Percentiles rank a stretch among this genome's conserved stretches.
Conservation (phyloP, 176 grass and related monocot species). For the Zea luxurians region DNA sequence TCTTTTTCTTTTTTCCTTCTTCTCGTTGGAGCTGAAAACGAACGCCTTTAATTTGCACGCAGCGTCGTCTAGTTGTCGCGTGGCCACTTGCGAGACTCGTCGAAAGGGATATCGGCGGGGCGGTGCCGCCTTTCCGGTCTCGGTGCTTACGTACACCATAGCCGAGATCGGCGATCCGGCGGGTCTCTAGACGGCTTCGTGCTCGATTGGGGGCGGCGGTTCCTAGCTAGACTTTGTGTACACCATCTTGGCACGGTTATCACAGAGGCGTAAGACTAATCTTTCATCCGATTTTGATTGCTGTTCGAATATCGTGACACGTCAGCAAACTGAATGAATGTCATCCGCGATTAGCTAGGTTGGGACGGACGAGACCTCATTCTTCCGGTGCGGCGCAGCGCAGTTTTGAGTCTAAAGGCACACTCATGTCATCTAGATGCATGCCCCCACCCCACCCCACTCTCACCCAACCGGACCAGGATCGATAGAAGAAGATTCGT, state of each 20-base stretch:
- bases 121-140: background rate
- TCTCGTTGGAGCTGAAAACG: background rate
- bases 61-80: constrained; percentile 4
- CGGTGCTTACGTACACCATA: background rate
- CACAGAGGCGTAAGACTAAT: too few species aligned
- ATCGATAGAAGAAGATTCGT: too few species aligned
- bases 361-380: constrained; percentile 2
- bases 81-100: background rate
- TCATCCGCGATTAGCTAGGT: background rate
- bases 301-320: too few species aligned
- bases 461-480: too few species aligned
- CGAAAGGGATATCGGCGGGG: background rate
- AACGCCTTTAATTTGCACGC: background rate
- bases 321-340: too few species aligned
- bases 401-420: constrained; percentile 1
- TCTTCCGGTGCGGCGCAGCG: too few species aligned
- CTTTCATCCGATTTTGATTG: too few species aligned
- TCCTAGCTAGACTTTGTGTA: too few species aligned
- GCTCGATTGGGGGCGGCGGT: background rate
- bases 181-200: background rate
- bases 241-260: too few species aligned
- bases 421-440: constrained; percentile 17
- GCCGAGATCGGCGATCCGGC: background rate
- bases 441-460: background rate
- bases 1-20: background rate